A percentile compares a stretch with the other conserved stretches of the same genome.
Evolutionary conservation across 2,329 filamentous ascomycete genomes (phyloP).

Genomic region (Fusarium nygamai): DNA sequence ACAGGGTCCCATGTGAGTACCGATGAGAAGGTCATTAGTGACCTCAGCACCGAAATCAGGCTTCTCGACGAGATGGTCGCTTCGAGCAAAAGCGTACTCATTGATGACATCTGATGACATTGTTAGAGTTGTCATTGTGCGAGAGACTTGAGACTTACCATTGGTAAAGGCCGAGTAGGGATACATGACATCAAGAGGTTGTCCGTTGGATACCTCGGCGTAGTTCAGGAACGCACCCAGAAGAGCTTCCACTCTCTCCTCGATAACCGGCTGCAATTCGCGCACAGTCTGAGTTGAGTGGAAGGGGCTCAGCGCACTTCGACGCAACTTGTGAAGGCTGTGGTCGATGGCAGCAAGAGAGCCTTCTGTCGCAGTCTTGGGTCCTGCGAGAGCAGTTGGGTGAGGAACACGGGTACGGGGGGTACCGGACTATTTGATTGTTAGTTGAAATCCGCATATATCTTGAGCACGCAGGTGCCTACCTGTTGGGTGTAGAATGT

Average conservation of each 20-base stretch:
- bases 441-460: conserved; percentile 16
- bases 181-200: conserved; percentile 50
- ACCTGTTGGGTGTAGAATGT: conserved; percentile 51
- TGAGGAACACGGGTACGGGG: conserved; percentile 43
- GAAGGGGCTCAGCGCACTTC: conserved; percentile 50
- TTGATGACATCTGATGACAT: conserved; percentile 50
- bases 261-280: conserved; percentile 51
- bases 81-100: conserved; percentile 52
- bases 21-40: conserved; percentile 49
- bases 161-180: conserved; percentile 53
- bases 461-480: conserved; percentile 1
- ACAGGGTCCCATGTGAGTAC: conserved; percentile 50
- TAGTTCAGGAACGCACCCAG: conserved; percentile 45
- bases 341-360: conserved; percentile 50
- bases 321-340: conserved; percentile 47
- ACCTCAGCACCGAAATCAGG: conserved; percentile 49
- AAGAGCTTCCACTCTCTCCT: conserved; percentile 49
- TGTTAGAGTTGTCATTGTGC: neutral
- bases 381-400: conserved; percentile 15
- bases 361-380: conserved; percentile 44
- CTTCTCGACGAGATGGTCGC: conserved; percentile 48
- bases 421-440: conserved; percentile 45
- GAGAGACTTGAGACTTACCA: conserved; percentile 33
- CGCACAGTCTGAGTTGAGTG: conserved; percentile 51
- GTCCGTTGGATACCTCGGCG: conserved; percentile 38